These are phyloP conservation scores for Lachnum nothofagi DNA, from an alignment of 2,329 filamentous ascomycete species.

Conservation along the genomic window DNA sequence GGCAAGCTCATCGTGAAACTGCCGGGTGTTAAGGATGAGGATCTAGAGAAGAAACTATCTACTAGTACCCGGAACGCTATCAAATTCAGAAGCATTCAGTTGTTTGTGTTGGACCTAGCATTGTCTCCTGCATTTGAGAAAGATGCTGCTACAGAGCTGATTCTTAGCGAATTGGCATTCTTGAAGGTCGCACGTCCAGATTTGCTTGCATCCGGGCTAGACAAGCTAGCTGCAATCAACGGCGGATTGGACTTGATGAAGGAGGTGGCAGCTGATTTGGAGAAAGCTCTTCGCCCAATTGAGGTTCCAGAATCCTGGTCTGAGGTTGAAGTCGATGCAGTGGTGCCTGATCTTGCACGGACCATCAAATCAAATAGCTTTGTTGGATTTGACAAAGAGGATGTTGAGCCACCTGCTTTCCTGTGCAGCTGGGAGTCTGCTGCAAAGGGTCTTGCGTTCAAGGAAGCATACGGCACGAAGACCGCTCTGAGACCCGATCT, in stretches of 20 bases:
- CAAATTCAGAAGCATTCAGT: constrained; percentile 61
- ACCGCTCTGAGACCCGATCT: constrained; percentile 77
- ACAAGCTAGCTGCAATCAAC: constrained; percentile 60
- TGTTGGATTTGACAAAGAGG: constrained; percentile 68
- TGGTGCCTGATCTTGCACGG: constrained; percentile 50
- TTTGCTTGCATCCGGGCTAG: constrained; percentile 54
- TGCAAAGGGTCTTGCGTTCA: constrained; percentile 86
- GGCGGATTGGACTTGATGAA: constrained; percentile 44
- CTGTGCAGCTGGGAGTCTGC: constrained; percentile 76
- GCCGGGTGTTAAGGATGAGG: constrained; percentile 76
- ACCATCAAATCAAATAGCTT: constrained; percentile 78
- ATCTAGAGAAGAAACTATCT: constrained; percentile 81
- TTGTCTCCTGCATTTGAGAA: constrained; percentile 63
- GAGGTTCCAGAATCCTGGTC: constrained; percentile 79
- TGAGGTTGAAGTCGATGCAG: constrained; percentile 57
- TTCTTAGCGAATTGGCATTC: constrained; percentile 77
- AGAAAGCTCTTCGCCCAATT: constrained; percentile 64
- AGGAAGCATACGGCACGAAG: constrained; percentile 81
- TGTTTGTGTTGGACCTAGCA: constrained; percentile 72
- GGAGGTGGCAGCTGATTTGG: constrained; percentile 62
- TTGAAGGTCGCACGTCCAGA: constrained; percentile 69
- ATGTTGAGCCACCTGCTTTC: constrained; percentile 59
- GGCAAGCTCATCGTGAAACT: constrained; percentile 73
- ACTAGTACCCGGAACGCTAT: constrained; percentile 65
- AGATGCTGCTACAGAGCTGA: constrained; percentile 54